A percentile compares a stretch with the other conserved stretches of the same genome.
These are phyloP conservation scores for Xanthoparmelia taractica DNA, from an alignment of 495 filamentous ascomycete species.

Conservation along the genomic window DNA sequence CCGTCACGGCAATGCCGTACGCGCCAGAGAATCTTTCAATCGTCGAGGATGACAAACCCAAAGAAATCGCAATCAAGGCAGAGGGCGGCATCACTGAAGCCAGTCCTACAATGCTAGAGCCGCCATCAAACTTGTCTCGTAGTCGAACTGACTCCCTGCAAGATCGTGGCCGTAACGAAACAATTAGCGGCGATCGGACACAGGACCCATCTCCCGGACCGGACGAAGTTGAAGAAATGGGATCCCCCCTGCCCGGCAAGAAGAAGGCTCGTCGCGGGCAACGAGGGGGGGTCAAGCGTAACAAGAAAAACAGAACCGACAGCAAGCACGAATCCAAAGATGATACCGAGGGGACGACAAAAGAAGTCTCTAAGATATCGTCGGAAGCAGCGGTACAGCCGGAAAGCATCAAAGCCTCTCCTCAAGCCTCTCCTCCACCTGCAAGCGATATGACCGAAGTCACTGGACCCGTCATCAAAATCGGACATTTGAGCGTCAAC, in stretches of 20 bases:
- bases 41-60: constrained; percentile 33
- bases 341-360: constrained; percentile 38
- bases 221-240: constrained; percentile 36
- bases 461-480: constrained; percentile 53
- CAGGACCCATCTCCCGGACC: constrained; percentile 38
- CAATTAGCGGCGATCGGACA: constrained; percentile 36
- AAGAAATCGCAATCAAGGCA: constrained; percentile 26
- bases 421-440: constrained; percentile 31
- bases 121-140: constrained; percentile 13
- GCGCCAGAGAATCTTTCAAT: constrained; percentile 30
- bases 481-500: constrained; percentile 66
- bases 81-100: constrained; percentile 28
- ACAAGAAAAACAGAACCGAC: constrained; percentile 45
- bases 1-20: constrained; percentile 29
- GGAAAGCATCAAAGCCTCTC: constrained; percentile 31
- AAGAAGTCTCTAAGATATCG: constrained; percentile 41
- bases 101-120: constrained; percentile 17
- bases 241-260: constrained; percentile 49
- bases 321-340: constrained; percentile 36
- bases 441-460: constrained; percentile 45
- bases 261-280: constrained; percentile 77
- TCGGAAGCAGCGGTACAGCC: constrained; percentile 46
- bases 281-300: constrained; percentile 69
- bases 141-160: constrained; percentile 19
- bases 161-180: constrained; percentile 21